phyloP scores from a whole-genome alignment of 1,284 basidiomycete species.

The Stereum hirsutum region DNA sequence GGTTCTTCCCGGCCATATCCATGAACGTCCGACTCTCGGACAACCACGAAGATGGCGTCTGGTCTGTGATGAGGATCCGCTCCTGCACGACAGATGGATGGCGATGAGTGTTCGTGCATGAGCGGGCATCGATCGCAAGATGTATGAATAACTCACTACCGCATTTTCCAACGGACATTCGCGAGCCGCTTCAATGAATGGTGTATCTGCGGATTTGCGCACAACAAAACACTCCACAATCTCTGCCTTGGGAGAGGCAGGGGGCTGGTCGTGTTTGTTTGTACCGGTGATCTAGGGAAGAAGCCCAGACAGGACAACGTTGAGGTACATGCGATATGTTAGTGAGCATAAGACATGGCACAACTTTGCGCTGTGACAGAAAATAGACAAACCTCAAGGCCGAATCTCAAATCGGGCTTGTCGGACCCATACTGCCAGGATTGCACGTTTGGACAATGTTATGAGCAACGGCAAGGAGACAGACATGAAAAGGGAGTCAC shows the following conservation, averaged over 20 bases:
- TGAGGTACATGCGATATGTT: too few relatives aligned
- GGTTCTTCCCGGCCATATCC: not conserved
- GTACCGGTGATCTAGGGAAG: too few relatives aligned
- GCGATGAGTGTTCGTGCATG: not conserved
- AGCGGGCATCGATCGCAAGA: conserved; percentile 7
- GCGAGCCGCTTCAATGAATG: conserved; percentile 10
- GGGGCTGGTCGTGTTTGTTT: too few relatives aligned
- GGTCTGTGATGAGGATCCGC: conserved; percentile 34
- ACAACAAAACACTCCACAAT: conserved; percentile 20
- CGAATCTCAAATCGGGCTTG: conserved; percentile 90
- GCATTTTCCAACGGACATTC: conserved; percentile 7
- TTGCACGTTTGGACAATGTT: conserved; percentile 2
- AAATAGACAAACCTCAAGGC: conserved; percentile 60
- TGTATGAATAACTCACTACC: too few relatives aligned
- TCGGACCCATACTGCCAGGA: conserved; percentile 77
- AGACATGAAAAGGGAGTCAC: conserved; percentile 16
- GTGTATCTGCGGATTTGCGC: conserved; percentile 18
- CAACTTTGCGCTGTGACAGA: too few relatives aligned
- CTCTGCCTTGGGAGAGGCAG: too few relatives aligned
- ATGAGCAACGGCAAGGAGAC: not conserved
- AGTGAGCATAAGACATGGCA: too few relatives aligned
- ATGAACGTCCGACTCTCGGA: conserved; percentile 20
- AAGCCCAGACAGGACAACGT: too few relatives aligned
- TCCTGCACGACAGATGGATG: conserved; percentile 25
- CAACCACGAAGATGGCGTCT: conserved; percentile 39